A percentile compares a stretch with the other conserved stretches of the same genome.
Conservation (phyloP, 208 protist genomes). For the Trypanosoma brucei region DNA sequence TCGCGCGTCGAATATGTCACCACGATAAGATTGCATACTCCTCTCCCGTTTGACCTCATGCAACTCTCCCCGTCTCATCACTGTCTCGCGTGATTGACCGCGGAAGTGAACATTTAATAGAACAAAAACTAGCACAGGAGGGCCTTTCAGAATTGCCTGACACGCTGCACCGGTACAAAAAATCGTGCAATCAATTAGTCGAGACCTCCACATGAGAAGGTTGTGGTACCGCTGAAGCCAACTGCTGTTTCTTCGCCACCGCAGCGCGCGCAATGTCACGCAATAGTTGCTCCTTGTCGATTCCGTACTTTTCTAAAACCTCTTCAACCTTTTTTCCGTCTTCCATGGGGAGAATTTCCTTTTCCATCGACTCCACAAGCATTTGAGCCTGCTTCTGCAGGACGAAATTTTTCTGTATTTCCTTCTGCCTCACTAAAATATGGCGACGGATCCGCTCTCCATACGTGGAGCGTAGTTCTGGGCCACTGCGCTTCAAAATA, state of each 20-base stretch:
- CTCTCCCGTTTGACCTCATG: too few relatives aligned
- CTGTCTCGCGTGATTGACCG: too few relatives aligned
- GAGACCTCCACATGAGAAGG: background rate
- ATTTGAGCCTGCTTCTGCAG: slow-evolving; percentile 71
- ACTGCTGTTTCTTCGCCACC: background rate
- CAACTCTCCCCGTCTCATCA: too few relatives aligned
- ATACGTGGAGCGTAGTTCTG: slow-evolving; percentile 84
- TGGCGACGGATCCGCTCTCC: slow-evolving; percentile 85
- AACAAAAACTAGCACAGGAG: too few relatives aligned
- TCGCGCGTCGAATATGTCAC: too few relatives aligned
- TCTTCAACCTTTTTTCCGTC: slow-evolving; percentile 48
- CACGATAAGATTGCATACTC: too few relatives aligned
- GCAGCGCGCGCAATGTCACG: slow-evolving; percentile 39
- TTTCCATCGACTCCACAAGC: slow-evolving; percentile 43
- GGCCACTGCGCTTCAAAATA: slow-evolving; percentile 74
- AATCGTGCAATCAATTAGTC: background rate
- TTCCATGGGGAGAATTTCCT: slow-evolving; percentile 37
- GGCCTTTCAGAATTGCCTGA: too few relatives aligned
- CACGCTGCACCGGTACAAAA: background rate
- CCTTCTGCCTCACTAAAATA: slow-evolving; percentile 84
- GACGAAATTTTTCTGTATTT: slow-evolving; percentile 90
- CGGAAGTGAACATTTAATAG: too few relatives aligned
- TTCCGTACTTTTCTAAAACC: slow-evolving; percentile 78
- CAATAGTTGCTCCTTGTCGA: slow-evolving; percentile 61
- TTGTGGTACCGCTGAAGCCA: background rate